Conservation (phyloP, 2,329 filamentous ascomycete genomes). For the Fusarium tuaranense region DNA sequence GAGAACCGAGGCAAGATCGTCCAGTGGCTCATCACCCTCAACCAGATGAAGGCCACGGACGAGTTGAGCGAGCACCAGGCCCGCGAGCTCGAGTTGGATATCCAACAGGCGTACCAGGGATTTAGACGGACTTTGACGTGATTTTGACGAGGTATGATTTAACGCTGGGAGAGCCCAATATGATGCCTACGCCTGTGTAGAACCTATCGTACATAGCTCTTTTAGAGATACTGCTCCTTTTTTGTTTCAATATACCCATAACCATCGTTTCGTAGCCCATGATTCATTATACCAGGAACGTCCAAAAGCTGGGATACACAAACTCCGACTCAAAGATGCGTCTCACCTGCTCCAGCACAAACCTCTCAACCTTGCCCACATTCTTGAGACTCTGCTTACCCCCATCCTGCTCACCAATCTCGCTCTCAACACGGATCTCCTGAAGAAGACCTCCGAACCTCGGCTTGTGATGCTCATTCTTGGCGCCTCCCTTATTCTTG, state of each 20-base stretch:
- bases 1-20: conserved; percentile 97
- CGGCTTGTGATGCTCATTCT: conserved; percentile 46
- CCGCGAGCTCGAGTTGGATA: conserved; percentile 90
- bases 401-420: conserved; percentile 92
- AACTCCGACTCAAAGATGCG: conserved; percentile 99
- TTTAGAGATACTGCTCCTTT: conserved; percentile 21
- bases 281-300: conserved; percentile 79
- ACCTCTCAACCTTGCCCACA: conserved; percentile 97
- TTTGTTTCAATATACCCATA: conserved; percentile 38
- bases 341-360: conserved; percentile 95
- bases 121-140: conserved; percentile 84
- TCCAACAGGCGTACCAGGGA: conserved; percentile 92
- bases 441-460: conserved; percentile 82
- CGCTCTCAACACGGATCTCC: conserved; percentile 95
- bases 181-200: conserved; percentile 18
- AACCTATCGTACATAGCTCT: background rate
- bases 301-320: conserved; percentile 99
- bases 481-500: conserved; percentile 18
- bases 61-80: conserved; percentile 89
- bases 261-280: conserved; percentile 13
- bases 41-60: conserved; percentile 97
- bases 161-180: background rate
- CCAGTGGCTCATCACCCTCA: conserved; percentile 96
- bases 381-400: conserved; percentile 98
- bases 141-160: conserved; percentile 20